Percentiles rank a stretch among this genome's conserved stretches.
These are phyloP conservation scores for Ogataea ramenticola DNA, from an alignment of 805 yeast genomes.

Conservation along the genomic window DNA sequence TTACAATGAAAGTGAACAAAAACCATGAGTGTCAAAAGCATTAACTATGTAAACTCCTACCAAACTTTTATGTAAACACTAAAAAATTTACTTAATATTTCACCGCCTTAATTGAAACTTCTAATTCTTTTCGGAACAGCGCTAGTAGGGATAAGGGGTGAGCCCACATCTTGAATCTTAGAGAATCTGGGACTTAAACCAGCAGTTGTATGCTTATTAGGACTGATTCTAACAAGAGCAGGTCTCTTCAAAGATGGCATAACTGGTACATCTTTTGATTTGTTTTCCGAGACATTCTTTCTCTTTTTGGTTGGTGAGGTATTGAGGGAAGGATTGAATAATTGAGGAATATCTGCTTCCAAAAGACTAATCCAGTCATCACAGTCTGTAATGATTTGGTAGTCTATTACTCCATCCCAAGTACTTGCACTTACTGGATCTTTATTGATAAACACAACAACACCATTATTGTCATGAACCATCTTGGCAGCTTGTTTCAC, in stretches of 20 bases:
- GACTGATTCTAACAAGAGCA: constrained; percentile 2
- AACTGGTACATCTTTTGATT: not conserved
- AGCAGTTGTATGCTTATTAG: not conserved
- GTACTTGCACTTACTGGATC: constrained; percentile 50
- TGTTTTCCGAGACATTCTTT: not conserved
- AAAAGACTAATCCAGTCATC: constrained; percentile 68
- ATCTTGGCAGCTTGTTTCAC: constrained; percentile 62
- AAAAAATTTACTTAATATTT: constrained; percentile 1
- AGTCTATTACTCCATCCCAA: constrained; percentile 74
- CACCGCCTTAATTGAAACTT: not conserved
- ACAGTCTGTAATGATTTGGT: constrained; percentile 73
- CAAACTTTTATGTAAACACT: no score
- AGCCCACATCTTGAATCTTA: constrained; percentile 2
- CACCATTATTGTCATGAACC: constrained; percentile 74
- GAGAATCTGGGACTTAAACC: not conserved
- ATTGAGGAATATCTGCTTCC: constrained; percentile 46
- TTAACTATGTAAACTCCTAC: no score
- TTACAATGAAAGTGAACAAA: no score
- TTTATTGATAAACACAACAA: constrained; percentile 69
- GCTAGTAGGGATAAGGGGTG: constrained; percentile 6
- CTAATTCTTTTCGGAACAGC: not conserved
- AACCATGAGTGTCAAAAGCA: no score
- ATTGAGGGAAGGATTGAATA: constrained; percentile 32
- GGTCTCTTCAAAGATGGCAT: constrained; percentile 4
- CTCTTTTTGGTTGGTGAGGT: constrained; percentile 3